Evolutionary conservation across 768 basidiomycete species (phyloP).

Genomic region (Lentinula raphanica): DNA sequence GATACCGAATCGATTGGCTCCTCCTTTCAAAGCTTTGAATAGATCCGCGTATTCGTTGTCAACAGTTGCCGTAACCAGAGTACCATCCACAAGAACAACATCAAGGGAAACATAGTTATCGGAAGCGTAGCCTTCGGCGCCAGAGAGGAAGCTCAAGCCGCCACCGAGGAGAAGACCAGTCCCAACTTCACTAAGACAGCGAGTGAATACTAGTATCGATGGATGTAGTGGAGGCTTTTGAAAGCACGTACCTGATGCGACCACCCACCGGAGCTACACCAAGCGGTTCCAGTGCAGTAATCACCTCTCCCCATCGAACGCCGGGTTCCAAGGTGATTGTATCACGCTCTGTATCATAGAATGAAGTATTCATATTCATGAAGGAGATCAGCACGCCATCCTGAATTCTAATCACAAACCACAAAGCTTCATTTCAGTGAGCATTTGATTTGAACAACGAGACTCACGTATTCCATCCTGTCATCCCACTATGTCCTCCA

Average conservation of each 20-base stretch:
- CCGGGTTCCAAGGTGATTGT: slow-evolving; percentile 37
- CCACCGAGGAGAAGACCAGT: slow-evolving; percentile 41
- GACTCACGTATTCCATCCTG: slow-evolving; percentile 39
- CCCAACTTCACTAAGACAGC: slow-evolving; percentile 30
- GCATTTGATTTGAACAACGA: too few species aligned
- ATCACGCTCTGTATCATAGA: slow-evolving; percentile 29
- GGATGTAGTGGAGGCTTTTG: not conserved
- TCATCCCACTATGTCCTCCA: slow-evolving; percentile 38
- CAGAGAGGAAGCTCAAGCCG: slow-evolving; percentile 34
- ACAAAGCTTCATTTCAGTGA: too few species aligned
- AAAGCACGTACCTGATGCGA: not conserved
- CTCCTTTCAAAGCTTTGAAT: slow-evolving; percentile 40
- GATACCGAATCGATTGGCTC: slow-evolving; percentile 41
- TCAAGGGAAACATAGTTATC: slow-evolving; percentile 34
- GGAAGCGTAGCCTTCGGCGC: slow-evolving; percentile 35
- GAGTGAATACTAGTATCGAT: not conserved
- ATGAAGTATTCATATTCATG: slow-evolving; percentile 30
- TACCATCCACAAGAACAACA: slow-evolving; percentile 36
- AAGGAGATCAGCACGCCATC: slow-evolving; percentile 35
- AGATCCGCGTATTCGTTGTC: slow-evolving; percentile 37
- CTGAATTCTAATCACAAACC: slow-evolving; percentile 23
- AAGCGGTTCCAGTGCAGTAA: slow-evolving; percentile 26
- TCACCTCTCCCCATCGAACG: slow-evolving; percentile 36
- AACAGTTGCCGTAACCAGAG: slow-evolving; percentile 35
- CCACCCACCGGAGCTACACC: slow-evolving; percentile 26